phyloP scores from a whole-genome alignment of 108 stramenopile genomes.

The Nitzschia inconspicua region DNA sequence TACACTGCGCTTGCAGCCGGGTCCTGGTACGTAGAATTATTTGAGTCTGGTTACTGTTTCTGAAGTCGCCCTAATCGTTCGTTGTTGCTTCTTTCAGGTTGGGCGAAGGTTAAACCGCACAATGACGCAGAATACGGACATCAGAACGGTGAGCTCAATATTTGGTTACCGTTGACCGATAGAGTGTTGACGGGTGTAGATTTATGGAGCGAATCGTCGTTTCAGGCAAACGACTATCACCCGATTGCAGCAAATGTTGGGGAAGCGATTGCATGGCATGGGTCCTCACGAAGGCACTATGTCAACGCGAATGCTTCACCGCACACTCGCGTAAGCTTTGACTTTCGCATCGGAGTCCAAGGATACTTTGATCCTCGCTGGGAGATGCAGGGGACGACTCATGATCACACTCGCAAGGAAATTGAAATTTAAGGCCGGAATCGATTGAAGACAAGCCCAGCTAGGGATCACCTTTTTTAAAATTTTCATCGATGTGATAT shows the following conservation, averaged over 20 bases:
- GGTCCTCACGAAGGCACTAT: constrained; percentile 73
- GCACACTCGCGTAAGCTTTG: constrained; percentile 73
- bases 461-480: no score
- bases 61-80: background rate
- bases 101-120: constrained; percentile 73
- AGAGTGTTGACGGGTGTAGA: constrained; percentile 60
- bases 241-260: constrained; percentile 60
- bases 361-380: constrained; percentile 84
- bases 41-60: background rate
- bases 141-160: constrained; percentile 88
- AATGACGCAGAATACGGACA: constrained; percentile 87
- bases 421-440: constrained; percentile 34
- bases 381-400: constrained; percentile 85
- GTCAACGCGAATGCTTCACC: constrained; percentile 72
- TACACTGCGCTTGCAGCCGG: constrained; percentile 85
- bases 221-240: constrained; percentile 60
- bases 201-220: constrained; percentile 62
- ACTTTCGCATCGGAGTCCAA: constrained; percentile 86
- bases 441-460: background rate
- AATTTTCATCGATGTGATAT: no score
- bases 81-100: constrained; percentile 8
- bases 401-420: constrained; percentile 70
- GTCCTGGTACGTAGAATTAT: constrained; percentile 38
- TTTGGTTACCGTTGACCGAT: constrained; percentile 85
- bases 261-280: constrained; percentile 78